Percentiles rank a stretch among this genome's conserved stretches.
Conservation (phyloP, 2,329 filamentous ascomycete species). For the Aspergillus aculeatus region DNA sequence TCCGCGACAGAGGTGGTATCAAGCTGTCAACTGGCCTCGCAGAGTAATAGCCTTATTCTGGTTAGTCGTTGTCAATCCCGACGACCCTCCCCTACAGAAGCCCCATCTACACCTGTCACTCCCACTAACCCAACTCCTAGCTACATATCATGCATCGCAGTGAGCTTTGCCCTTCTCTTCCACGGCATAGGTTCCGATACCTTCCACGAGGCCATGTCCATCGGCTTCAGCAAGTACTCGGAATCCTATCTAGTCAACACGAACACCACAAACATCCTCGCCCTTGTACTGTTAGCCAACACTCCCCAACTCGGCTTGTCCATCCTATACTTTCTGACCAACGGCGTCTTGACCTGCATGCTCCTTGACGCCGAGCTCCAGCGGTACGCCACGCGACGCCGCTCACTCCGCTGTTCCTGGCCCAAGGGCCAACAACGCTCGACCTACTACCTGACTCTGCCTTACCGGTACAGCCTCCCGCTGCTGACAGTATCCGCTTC, state of each 20-base stretch:
- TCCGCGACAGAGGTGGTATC: too few relatives aligned
- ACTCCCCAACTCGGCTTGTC: conserved; percentile 35
- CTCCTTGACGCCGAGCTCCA: conserved; percentile 51
- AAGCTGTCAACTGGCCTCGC: too few relatives aligned
- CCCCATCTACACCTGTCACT: background rate
- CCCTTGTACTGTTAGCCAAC: conserved; percentile 27
- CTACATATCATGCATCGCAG: too few relatives aligned
- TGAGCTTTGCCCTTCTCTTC: too few relatives aligned
- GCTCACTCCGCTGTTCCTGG: conserved; percentile 46
- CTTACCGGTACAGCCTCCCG: conserved; percentile 32
- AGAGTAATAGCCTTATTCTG: too few relatives aligned
- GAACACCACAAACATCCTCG: background rate
- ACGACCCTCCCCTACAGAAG: too few relatives aligned
- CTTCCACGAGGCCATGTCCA: too few relatives aligned
- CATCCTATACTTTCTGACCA: conserved; percentile 36
- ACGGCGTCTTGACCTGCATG: conserved; percentile 45
- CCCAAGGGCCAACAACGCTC: conserved; percentile 44
- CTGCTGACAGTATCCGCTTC: conserved; percentile 32
- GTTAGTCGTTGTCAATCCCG: too few relatives aligned
- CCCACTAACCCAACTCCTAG: too few relatives aligned
- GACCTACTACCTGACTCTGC: conserved; percentile 48
- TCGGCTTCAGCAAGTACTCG: too few relatives aligned
- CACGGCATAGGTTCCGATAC: too few relatives aligned
- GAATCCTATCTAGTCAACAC: background rate
- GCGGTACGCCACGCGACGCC: conserved; percentile 37